These are phyloP conservation scores for Mycena galopus DNA, from an alignment of 768 basidiomycete genomes.

Conservation along the genomic window DNA sequence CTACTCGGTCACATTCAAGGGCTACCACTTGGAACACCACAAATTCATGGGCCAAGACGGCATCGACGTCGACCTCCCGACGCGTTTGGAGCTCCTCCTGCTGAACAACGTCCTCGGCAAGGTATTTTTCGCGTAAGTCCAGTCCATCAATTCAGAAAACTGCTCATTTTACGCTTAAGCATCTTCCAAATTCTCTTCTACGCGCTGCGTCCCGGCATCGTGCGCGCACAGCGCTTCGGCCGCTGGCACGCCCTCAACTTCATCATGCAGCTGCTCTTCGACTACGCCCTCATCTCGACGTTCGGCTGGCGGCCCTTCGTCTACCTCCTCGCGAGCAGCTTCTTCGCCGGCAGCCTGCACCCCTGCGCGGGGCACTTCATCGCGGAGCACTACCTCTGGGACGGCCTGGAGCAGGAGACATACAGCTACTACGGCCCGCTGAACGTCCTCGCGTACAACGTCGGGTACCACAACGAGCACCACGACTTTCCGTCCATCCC, in stretches of 20 bases:
- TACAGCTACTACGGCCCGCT: slow-evolving; percentile 96
- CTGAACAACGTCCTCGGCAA: slow-evolving; percentile 98
- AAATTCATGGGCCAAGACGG: slow-evolving; percentile 96
- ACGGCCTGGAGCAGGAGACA: slow-evolving; percentile 93
- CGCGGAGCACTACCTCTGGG: slow-evolving; percentile 96
- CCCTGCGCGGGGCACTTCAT: slow-evolving; percentile 98
- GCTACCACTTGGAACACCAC: slow-evolving; percentile 97
- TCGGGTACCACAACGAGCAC: slow-evolving; percentile 99
- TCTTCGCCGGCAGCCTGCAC: slow-evolving; percentile 97
- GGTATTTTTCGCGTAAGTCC: slow-evolving; percentile 93
- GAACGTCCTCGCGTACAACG: slow-evolving; percentile 94
- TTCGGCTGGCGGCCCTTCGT: slow-evolving; percentile 66
- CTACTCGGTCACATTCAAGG: slow-evolving; percentile 96
- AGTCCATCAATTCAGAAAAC: not conserved
- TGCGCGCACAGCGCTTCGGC: slow-evolving; percentile 85
- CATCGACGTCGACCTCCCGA: slow-evolving; percentile 95
- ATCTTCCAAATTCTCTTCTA: slow-evolving; percentile 99
- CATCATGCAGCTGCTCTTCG: slow-evolving; percentile 74
- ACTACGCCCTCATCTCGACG: slow-evolving; percentile 70
- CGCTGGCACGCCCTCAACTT: slow-evolving; percentile 90
- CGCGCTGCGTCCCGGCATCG: slow-evolving; percentile 94
- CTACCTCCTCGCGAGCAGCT: slow-evolving; percentile 90
- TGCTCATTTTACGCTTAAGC: slow-evolving; percentile 53
- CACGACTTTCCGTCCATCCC: slow-evolving; percentile 98
- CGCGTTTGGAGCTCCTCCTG: slow-evolving; percentile 83